Evolutionary conservation across 2,329 filamentous ascomycete species (phyloP).

Genomic region (Pleoardoris graminearum): DNA sequence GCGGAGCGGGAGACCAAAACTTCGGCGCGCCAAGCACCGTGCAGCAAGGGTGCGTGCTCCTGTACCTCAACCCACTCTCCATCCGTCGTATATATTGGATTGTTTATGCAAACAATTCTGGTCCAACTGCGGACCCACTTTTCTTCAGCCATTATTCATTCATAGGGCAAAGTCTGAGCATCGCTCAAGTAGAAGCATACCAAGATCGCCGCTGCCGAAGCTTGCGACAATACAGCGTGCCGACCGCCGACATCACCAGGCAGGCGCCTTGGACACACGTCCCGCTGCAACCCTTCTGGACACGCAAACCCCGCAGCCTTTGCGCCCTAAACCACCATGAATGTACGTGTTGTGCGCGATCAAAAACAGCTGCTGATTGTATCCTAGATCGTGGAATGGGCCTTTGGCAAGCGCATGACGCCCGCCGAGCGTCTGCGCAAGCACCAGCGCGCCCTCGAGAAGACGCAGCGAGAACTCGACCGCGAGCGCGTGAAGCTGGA

Average conservation of each 20-base stretch:
- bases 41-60: neutral
- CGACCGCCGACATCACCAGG: constrained; percentile 5
- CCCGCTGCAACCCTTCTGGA: neutral
- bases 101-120: neutral
- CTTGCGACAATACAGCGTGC: neutral
- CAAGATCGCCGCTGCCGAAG: constrained; percentile 5
- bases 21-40: neutral
- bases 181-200: neutral
- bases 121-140: neutral
- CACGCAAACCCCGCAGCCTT: neutral
- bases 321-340: constrained; percentile 52
- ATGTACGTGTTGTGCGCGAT: constrained; percentile 51
- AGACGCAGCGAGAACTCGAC: constrained; percentile 94
- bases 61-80: neutral
- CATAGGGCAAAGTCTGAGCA: neutral
- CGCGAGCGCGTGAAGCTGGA: constrained; percentile 94
- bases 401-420: constrained; percentile 98
- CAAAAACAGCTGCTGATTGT: constrained; percentile 15
- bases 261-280: neutral
- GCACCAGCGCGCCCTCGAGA: constrained; percentile 95
- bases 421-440: constrained; percentile 87
- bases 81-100: neutral
- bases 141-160: neutral
- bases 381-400: constrained; percentile 90
- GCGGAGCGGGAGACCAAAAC: constrained; percentile 2